A percentile compares a stretch with the other conserved stretches of the same genome.
Evolutionary conservation across 176 grass and related monocot species (phyloP).

Genomic region (Oryza punctata): DNA sequence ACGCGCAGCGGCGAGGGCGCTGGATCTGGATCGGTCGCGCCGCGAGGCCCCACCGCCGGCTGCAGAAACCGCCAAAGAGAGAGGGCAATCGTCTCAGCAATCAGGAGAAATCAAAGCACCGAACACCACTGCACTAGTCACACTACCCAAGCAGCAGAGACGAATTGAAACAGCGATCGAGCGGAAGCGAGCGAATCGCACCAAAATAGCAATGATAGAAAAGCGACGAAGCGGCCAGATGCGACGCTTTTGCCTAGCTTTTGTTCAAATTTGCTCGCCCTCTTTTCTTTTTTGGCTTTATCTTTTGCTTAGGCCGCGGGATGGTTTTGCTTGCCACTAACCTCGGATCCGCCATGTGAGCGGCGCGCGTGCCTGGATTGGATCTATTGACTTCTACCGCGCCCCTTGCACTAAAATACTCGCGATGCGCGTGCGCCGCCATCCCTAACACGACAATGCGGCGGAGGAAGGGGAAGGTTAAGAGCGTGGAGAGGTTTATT

Average conservation of each 20-base stretch:
- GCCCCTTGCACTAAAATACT: slow-evolving; percentile 11
- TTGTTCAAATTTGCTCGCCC: slow-evolving; percentile 30
- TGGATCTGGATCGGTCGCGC: slow-evolving; percentile 54
- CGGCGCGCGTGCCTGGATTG: slow-evolving; percentile 14
- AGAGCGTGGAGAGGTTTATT: background rate
- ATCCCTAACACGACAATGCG: slow-evolving; percentile 17
- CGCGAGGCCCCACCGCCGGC: slow-evolving; percentile 40
- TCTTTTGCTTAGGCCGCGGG: slow-evolving; percentile 36
- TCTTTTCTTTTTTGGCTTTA: slow-evolving; percentile 27
- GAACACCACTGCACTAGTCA: slow-evolving; percentile 30
- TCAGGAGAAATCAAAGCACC: background rate
- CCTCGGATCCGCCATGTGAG: slow-evolving; percentile 40
- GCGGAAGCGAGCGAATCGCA: slow-evolving; percentile 14
- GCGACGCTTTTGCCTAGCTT: slow-evolving; percentile 1
- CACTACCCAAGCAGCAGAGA: background rate
- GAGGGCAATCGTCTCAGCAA: slow-evolving; percentile 17
- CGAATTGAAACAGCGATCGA: slow-evolving; percentile 10
- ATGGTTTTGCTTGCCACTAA: background rate
- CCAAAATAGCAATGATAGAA: slow-evolving; percentile 50
- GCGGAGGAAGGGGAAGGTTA: background rate
- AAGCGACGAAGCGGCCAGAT: slow-evolving; percentile 28
- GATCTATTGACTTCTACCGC: slow-evolving; percentile 52
- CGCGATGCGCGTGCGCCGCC: slow-evolving; percentile 3
- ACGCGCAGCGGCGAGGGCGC: slow-evolving; percentile 20
- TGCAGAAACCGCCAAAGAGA: slow-evolving; percentile 37